A percentile compares a stretch with the other conserved stretches of the same genome.
Evolutionary conservation across 345 rosid species (phyloP).

Genomic region (Bruguiera sexangula): DNA sequence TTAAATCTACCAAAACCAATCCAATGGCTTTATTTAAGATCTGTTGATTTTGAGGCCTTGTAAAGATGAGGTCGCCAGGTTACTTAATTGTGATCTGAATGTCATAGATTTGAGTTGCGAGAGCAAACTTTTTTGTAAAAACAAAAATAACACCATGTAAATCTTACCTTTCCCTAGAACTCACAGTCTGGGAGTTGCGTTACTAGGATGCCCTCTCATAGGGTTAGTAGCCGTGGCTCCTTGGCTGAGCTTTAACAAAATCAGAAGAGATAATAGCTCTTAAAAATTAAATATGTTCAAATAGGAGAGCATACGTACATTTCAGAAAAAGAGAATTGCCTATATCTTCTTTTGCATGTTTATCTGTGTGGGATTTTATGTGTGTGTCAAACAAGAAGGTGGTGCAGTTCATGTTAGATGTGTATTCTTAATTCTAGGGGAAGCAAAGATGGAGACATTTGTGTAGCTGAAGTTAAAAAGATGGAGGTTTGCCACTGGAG

Average conservation of each 20-base stretch:
- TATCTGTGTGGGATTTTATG: neutral
- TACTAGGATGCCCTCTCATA: neutral
- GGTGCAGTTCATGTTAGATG: neutral
- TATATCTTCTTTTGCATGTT: neutral
- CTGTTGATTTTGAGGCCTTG: neutral
- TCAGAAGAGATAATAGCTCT: neutral
- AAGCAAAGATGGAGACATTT: conserved; percentile 86
- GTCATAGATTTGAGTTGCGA: no score
- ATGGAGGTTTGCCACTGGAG: conserved; percentile 90
- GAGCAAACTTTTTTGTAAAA: no score
- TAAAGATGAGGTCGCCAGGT: no score
- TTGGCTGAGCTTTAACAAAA: neutral
- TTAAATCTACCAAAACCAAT: neutral
- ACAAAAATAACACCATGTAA: no score
- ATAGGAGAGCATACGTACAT: neutral
- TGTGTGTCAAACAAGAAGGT: neutral
- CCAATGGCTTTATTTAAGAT: neutral
- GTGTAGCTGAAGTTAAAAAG: conserved; percentile 79
- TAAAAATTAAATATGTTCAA: neutral
- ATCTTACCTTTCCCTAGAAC: no score
- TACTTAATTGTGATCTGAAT: no score
- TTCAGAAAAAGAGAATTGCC: neutral
- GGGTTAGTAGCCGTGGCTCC: neutral
- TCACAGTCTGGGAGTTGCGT: no score
- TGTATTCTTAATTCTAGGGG: conserved; percentile 44